Percentiles rank a stretch among this genome's conserved stretches.
Conservation (phyloP, 2,329 filamentous ascomycete species). For the Cladophialophora exuberans region DNA sequence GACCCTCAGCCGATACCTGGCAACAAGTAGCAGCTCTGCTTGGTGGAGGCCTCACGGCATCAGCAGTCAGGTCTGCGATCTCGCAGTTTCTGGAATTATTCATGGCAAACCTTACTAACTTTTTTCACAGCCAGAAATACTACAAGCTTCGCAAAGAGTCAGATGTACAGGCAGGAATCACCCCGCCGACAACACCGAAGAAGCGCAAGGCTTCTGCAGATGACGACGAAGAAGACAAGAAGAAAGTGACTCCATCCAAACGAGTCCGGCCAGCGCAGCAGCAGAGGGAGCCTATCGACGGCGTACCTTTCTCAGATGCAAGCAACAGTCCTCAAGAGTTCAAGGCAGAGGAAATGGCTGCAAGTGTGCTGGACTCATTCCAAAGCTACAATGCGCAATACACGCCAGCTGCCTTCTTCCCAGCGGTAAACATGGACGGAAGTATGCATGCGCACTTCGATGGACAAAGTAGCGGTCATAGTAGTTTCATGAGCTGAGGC, state of each 20-base stretch:
- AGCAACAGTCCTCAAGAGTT: slow-evolving; percentile 12
- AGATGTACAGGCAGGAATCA: slow-evolving; percentile 8
- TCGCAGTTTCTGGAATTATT: neutral
- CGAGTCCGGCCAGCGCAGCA: slow-evolving; percentile 14
- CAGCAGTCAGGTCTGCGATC: slow-evolving; percentile 30
- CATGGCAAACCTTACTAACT: too few relatives aligned
- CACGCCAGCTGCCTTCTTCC: slow-evolving; percentile 8
- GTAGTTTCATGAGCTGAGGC: slow-evolving; percentile 15
- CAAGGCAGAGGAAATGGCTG: slow-evolving; percentile 16
- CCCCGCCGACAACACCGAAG: slow-evolving; percentile 22
- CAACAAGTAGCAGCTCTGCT: slow-evolving; percentile 30
- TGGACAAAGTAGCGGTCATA: slow-evolving; percentile 13
- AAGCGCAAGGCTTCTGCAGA: slow-evolving; percentile 22
- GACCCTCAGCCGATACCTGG: slow-evolving; percentile 31
- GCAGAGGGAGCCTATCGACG: slow-evolving; percentile 18
- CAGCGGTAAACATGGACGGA: slow-evolving; percentile 11
- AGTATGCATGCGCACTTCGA: slow-evolving; percentile 9
- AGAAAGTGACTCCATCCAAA: slow-evolving; percentile 20
- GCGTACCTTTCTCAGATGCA: slow-evolving; percentile 18
- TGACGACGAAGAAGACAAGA: slow-evolving; percentile 19
- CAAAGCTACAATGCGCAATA: slow-evolving; percentile 7
- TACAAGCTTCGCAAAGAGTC: slow-evolving; percentile 32
- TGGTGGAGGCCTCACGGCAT: slow-evolving; percentile 28
- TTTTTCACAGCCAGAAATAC: slow-evolving; percentile 30
- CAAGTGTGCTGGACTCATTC: slow-evolving; percentile 7